Conservation (phyloP, 208 protist species). For the Trypanosoma avium region DNA sequence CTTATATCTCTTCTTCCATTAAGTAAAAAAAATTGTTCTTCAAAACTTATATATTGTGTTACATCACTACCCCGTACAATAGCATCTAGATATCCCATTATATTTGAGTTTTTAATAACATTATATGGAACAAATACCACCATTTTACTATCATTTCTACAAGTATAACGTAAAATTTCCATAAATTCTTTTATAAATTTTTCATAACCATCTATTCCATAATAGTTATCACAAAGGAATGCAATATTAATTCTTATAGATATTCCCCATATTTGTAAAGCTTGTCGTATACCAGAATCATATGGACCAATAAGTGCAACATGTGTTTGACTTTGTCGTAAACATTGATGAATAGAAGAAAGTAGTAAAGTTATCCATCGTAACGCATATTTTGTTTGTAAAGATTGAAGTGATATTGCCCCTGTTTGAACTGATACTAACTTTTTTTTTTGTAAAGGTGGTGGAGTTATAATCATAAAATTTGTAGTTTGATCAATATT, state of each 20-base stretch:
- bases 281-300: constrained; percentile 45
- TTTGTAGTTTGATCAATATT: neutral
- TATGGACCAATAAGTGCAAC: constrained; percentile 49
- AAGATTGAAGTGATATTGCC: neutral
- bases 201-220: constrained; percentile 19
- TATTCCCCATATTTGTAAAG: constrained; percentile 59
- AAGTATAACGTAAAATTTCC: constrained; percentile 44
- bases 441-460: neutral
- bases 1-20: constrained; percentile 27
- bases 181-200: constrained; percentile 56
- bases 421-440: neutral
- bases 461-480: neutral
- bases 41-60: constrained; percentile 59
- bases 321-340: constrained; percentile 36
- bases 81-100: constrained; percentile 49
- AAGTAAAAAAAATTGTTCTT: constrained; percentile 54
- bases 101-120: constrained; percentile 43
- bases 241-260: constrained; percentile 48
- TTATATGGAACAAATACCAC: constrained; percentile 56
- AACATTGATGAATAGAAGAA: constrained; percentile 21
- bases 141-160: constrained; percentile 47
- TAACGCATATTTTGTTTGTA: neutral
- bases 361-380: constrained; percentile 16
- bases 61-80: constrained; percentile 69
- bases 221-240: constrained; percentile 39